Base-by-base conservation (phyloP, 2,329 filamentous ascomycete species). In the Colletotrichum costaricense region DNA sequence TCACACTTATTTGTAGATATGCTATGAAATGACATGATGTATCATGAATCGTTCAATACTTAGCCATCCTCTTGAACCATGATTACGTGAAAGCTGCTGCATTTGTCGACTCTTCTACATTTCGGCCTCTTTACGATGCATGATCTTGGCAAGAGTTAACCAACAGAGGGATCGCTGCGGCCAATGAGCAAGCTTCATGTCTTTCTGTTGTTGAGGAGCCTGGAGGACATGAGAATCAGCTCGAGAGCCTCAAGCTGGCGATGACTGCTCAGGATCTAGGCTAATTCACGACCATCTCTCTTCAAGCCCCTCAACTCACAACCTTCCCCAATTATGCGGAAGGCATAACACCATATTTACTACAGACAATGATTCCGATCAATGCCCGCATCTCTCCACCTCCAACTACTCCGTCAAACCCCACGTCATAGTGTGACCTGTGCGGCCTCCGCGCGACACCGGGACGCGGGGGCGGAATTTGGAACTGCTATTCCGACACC, bases 1-100 rank as follows among this genome's bases (percentile, higher is more conserved):
- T 73, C 70, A 11, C 70, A 70, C 22, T 3, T 73, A 11, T 70
- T 69, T 70, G 46, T 65, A 52, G 70, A 73, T 57, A 70, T 73
- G 60, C 19, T 72, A 28, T 72, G 49, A 67, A 7, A 19, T 49
- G 57, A 67, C 4, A 11, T 49, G 42, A 22, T n/a, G 19, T 22
- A 49, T 22, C 2, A n/a, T n/a, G 5, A 22, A 2, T 19, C 8
- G 14, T 11, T 11, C 14, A 26, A 46, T 14, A n/a, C 19, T 3
- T n/a, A 16, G 8, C 16, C 12, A 26, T 11, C 8, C 35, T 2
- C 19, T 46, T n/a, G 1, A n/a, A 46, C 12, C 8, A 8, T 26
- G 9, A 22, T 49, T 22, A 8, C 19, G 42, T 49, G 42, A 49
- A 22, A 7, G 8, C 4, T 22, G 19, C 3, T 49, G 42, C 19